Conservation (phyloP, 345 rosid species). For the Mangifera indica region DNA sequence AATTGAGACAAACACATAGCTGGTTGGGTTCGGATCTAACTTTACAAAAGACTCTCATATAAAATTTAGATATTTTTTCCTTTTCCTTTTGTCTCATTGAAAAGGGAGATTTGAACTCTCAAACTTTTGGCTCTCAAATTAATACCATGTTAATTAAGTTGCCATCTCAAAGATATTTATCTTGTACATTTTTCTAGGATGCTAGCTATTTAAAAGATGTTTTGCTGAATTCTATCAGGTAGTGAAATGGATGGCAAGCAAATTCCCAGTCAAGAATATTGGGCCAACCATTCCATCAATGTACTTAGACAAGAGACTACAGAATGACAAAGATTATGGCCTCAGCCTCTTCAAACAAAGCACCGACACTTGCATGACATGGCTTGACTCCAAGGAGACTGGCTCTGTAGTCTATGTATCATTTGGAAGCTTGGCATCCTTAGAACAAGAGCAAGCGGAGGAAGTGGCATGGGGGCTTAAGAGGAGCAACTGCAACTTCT, state of each 20-base stretch:
- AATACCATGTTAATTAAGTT: background rate
- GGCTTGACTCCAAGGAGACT: constrained; percentile 47
- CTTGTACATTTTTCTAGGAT: no score
- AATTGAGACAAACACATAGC: no score
- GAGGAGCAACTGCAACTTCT: constrained; percentile 26
- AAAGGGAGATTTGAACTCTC: no score
- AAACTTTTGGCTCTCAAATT: background rate
- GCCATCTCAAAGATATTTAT: background rate
- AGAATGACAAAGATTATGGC: constrained; percentile 32
- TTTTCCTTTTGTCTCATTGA: no score
- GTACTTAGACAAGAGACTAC: constrained; percentile 31
- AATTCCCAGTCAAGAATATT: constrained; percentile 23
- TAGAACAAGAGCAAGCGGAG: constrained; percentile 45
- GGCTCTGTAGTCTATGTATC: constrained; percentile 53
- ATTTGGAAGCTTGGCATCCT: constrained; percentile 53
- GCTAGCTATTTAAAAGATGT: background rate
- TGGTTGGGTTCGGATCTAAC: no score
- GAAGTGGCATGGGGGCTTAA: constrained; percentile 50
- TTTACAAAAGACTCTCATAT: no score
- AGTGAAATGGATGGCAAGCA: constrained; percentile 28
- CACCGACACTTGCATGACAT: constrained; percentile 30
- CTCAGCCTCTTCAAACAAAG: constrained; percentile 34
- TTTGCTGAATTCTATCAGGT: constrained; percentile 7
- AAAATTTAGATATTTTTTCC: no score
- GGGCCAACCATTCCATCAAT: constrained; percentile 43